A percentile compares a stretch with the other conserved stretches of the same genome.
Evolutionary conservation across 164 flowering plant genomes (phyloP).

Genomic region (Platanus orientalis): DNA sequence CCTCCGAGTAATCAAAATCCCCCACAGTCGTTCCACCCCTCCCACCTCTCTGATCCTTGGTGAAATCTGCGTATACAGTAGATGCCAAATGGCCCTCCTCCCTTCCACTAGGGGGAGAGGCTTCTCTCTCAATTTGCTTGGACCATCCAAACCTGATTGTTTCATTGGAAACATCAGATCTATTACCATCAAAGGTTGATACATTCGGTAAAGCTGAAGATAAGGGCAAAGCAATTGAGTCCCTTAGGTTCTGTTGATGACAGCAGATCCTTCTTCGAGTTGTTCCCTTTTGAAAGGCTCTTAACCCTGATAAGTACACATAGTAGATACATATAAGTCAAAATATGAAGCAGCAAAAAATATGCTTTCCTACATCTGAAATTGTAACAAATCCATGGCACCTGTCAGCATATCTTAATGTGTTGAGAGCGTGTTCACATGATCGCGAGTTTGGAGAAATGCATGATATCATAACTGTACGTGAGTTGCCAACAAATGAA

Average conservation of each 20-base stretch:
- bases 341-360: not conserved
- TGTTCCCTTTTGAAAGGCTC: constrained; percentile 79
- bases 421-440: constrained; percentile 89
- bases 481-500: constrained; percentile 90
- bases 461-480: constrained; percentile 96
- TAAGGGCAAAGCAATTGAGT: constrained; percentile 44
- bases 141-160: constrained; percentile 51
- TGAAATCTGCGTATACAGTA: constrained; percentile 28
- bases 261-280: constrained; percentile 48
- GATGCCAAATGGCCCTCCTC: constrained; percentile 28
- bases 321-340: constrained; percentile 4
- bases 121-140: constrained; percentile 41
- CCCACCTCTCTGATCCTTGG: constrained; percentile 30
- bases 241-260: constrained; percentile 43
- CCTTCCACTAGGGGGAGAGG: constrained; percentile 38
- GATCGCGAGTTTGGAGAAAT: constrained; percentile 91
- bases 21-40: constrained; percentile 24
- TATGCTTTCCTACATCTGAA: not conserved
- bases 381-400: constrained; percentile 12
- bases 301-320: constrained; percentile 55
- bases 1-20: constrained; percentile 42
- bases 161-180: constrained; percentile 29
- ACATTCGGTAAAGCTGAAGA: constrained; percentile 30
- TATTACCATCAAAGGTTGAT: constrained; percentile 32
- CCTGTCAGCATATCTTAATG: constrained; percentile 97